Conservation (phyloP, 2,329 filamentous ascomycete genomes). For the Metarhizium guizhouense region DNA sequence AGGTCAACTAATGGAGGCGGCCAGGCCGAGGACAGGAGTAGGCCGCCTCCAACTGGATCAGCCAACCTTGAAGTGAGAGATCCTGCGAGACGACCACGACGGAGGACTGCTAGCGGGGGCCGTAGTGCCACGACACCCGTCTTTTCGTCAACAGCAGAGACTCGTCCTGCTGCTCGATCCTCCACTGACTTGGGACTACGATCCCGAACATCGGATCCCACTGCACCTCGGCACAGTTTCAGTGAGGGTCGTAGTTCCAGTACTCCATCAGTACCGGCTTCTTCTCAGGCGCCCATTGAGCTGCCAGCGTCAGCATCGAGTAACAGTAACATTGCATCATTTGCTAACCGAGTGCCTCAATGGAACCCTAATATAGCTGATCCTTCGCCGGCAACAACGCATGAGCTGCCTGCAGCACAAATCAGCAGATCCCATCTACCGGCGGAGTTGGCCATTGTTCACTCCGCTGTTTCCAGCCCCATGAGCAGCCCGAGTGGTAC, state of each 20-base stretch:
- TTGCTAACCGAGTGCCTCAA: slow-evolving; percentile 26
- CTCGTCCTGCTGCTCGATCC: slow-evolving; percentile 48
- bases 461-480: slow-evolving; percentile 23
- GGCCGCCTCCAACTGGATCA: slow-evolving; percentile 33
- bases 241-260: slow-evolving; percentile 34
- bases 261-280: slow-evolving; percentile 22
- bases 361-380: slow-evolving; percentile 10
- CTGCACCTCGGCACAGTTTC: slow-evolving; percentile 28
- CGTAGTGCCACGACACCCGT: slow-evolving; percentile 45
- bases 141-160: slow-evolving; percentile 30
- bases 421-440: slow-evolving; percentile 24
- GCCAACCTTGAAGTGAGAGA: slow-evolving; percentile 24
- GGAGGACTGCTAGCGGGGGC: slow-evolving; percentile 44
- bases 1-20: slow-evolving; percentile 36
- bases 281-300: slow-evolving; percentile 15
- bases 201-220: slow-evolving; percentile 29
- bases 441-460: slow-evolving; percentile 29
- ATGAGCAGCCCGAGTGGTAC: slow-evolving; percentile 20
- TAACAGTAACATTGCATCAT: slow-evolving; percentile 22
- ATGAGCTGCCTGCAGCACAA: slow-evolving; percentile 14
- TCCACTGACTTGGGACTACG: slow-evolving; percentile 52
- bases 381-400: slow-evolving; percentile 6
- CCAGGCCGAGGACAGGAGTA: slow-evolving; percentile 37
- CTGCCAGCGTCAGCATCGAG: slow-evolving; percentile 8
- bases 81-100: slow-evolving; percentile 24